Evolutionary conservation across 2,329 filamentous ascomycete species (phyloP).

Genomic region (Gnomoniopsis sp.): DNA sequence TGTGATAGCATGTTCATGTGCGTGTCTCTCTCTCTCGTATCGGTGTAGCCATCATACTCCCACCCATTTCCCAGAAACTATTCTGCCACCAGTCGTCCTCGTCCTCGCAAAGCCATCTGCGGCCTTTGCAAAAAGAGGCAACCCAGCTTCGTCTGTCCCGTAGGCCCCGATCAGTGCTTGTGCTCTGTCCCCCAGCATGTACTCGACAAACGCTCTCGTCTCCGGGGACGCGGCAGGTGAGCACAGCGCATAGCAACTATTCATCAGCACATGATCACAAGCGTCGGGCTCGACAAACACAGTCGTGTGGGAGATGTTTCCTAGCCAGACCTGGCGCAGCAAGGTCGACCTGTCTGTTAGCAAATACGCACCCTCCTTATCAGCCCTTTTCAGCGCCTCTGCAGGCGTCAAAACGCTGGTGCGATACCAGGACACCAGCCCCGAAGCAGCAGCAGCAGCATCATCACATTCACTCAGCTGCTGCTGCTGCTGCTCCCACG

Average conservation of each 20-base stretch:
- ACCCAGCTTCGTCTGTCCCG: neutral
- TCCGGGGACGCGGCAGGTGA: neutral
- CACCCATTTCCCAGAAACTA: neutral
- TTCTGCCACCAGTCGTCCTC: neutral
- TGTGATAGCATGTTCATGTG: no score
- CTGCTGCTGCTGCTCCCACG: constrained; percentile 8
- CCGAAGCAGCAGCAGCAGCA: no score
- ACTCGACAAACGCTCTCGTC: constrained; percentile 2
- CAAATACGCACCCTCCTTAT: constrained; percentile 9
- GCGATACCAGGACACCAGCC: constrained; percentile 8
- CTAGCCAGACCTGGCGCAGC: constrained; percentile 11
- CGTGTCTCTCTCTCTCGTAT: neutral
- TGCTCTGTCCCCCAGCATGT: neutral
- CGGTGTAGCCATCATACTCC: neutral
- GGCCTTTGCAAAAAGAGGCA: constrained; percentile 1
- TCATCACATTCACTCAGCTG: neutral
- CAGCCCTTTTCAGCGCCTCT: constrained; percentile 8
- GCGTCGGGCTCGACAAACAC: constrained; percentile 11
- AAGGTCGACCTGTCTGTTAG: constrained; percentile 17
- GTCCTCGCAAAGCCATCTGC: constrained; percentile 5
- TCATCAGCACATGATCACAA: constrained; percentile 10
- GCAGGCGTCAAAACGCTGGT: constrained; percentile 10
- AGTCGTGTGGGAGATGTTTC: constrained; percentile 2
- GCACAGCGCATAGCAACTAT: constrained; percentile 11
- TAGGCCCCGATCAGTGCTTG: neutral